Evolutionary conservation across 2,329 filamentous ascomycete species (phyloP).

Genomic region (Aureobasidium subglaciale): DNA sequence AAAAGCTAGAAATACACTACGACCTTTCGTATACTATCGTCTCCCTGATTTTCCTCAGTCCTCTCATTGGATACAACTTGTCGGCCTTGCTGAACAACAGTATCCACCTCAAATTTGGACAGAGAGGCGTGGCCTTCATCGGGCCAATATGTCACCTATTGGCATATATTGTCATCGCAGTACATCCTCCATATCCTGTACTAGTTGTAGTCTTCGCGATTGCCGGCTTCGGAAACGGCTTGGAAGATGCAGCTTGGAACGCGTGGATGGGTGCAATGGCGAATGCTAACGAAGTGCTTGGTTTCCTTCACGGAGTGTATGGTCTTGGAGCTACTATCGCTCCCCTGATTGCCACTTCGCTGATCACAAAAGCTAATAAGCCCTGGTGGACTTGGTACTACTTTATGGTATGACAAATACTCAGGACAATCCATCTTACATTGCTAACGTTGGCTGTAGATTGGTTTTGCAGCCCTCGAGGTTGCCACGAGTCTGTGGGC

Average conservation of each 20-base stretch:
- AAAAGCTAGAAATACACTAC: constrained; percentile 56
- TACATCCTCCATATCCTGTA: constrained; percentile 63
- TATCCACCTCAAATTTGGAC: constrained; percentile 59
- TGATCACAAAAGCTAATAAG: constrained; percentile 57
- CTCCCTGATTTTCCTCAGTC: constrained; percentile 60
- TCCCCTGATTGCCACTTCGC: constrained; percentile 63
- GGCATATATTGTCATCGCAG: constrained; percentile 57
- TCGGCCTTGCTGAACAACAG: constrained; percentile 59
- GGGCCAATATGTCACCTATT: constrained; percentile 56
- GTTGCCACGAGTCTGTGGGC: constrained; percentile 43
- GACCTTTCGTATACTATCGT: constrained; percentile 54
- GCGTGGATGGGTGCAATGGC: constrained; percentile 65
- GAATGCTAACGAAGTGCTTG: constrained; percentile 65
- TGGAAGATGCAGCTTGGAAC: constrained; percentile 57
- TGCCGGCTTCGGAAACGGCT: constrained; percentile 64
- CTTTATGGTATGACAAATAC: constrained; percentile 51
- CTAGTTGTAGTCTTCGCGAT: constrained; percentile 59
- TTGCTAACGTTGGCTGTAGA: constrained; percentile 24
- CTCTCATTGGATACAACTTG: constrained; percentile 57
- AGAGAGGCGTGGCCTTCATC: constrained; percentile 63
- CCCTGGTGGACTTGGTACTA: constrained; percentile 73
- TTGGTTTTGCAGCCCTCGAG: constrained; percentile 52
- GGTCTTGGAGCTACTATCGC: constrained; percentile 63
- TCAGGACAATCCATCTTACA: too few species aligned
- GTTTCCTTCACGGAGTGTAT: constrained; percentile 65